Conservation (phyloP, 2,329 filamentous ascomycete genomes). For the Lachnellula arida region DNA sequence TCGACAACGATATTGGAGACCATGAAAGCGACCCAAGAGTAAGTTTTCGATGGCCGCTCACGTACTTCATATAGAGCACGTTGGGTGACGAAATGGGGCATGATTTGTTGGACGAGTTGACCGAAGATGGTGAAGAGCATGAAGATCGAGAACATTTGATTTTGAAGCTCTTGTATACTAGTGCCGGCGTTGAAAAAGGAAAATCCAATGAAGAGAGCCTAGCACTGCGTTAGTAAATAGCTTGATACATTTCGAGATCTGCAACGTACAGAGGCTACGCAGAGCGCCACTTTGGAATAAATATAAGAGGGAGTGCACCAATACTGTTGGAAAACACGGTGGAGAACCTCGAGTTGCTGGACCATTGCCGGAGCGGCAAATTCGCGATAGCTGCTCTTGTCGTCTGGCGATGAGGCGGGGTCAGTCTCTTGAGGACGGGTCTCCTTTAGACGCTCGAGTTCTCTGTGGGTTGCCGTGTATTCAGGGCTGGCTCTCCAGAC, state of each 20-base stretch:
- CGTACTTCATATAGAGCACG: slow-evolving; percentile 57
- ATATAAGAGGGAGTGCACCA: slow-evolving; percentile 62
- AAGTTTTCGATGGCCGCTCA: slow-evolving; percentile 71
- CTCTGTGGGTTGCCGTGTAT: slow-evolving; percentile 33
- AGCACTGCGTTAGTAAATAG: not conserved
- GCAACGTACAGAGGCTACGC: slow-evolving; percentile 42
- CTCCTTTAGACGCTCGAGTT: slow-evolving; percentile 49
- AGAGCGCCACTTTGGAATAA: slow-evolving; percentile 26
- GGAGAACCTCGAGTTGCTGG: slow-evolving; percentile 51
- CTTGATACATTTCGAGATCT: not conserved
- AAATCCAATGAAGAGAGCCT: slow-evolving; percentile 60
- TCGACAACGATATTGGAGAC: slow-evolving; percentile 74
- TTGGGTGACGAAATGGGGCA: slow-evolving; percentile 54
- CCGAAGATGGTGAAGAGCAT: slow-evolving; percentile 69
- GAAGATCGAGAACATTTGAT: slow-evolving; percentile 68
- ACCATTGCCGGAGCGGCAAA: slow-evolving; percentile 56
- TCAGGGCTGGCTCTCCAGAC: slow-evolving; percentile 54
- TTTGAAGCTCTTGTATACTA: slow-evolving; percentile 58
- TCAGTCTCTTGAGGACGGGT: slow-evolving; percentile 35
- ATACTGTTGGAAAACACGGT: slow-evolving; percentile 56
- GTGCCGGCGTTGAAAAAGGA: slow-evolving; percentile 61
- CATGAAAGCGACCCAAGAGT: slow-evolving; percentile 62
- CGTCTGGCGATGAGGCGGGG: slow-evolving; percentile 22
- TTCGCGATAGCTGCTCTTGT: slow-evolving; percentile 50
- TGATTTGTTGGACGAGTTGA: slow-evolving; percentile 69